Percentiles rank a stretch among this genome's conserved stretches.
Conservation (phyloP, 2,329 filamentous ascomycete genomes). For the Cordyceps pruinosa region DNA sequence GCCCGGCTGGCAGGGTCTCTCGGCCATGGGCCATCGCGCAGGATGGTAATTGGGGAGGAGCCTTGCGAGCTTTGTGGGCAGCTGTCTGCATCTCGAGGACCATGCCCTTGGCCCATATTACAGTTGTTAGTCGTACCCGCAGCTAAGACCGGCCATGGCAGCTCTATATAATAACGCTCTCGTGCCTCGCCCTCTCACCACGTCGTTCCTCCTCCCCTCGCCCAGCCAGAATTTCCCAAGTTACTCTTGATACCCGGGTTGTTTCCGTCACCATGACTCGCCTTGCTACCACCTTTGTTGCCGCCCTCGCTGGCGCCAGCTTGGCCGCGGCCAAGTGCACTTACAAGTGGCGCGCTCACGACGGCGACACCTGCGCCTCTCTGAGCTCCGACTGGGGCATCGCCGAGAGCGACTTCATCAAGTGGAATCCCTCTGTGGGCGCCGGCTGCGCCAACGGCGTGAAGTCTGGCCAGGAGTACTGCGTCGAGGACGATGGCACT, state of each 20-base stretch:
- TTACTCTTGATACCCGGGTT: not conserved
- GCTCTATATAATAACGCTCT: conserved; percentile 6
- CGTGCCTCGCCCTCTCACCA: not conserved
- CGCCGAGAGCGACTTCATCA: conserved; percentile 17
- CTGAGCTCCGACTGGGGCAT: conserved; percentile 21
- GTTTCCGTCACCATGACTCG: conserved; percentile 5
- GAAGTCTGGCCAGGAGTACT: conserved; percentile 12
- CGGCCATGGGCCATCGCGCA: not conserved
- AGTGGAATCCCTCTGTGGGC: conserved; percentile 21
- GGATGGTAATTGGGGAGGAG: not conserved
- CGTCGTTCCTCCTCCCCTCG: not conserved
- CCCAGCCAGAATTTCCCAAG: not conserved
- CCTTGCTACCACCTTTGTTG: not conserved
- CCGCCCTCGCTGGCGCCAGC: conserved; percentile 8
- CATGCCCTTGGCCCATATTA: not conserved
- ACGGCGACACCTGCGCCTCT: conserved; percentile 22
- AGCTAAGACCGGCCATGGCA: not conserved
- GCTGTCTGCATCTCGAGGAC: not conserved
- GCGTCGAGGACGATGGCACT: conserved; percentile 12
- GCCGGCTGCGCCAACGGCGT: conserved; percentile 5
- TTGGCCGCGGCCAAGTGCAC: conserved; percentile 10
- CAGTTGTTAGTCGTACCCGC: not conserved
- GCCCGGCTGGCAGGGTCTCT: not conserved
- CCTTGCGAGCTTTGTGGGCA: not conserved
- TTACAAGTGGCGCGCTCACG: conserved; percentile 9